These are phyloP conservation scores for Carallia brachiata DNA, from an alignment of 345 rosid species.

Conservation along the genomic window DNA sequence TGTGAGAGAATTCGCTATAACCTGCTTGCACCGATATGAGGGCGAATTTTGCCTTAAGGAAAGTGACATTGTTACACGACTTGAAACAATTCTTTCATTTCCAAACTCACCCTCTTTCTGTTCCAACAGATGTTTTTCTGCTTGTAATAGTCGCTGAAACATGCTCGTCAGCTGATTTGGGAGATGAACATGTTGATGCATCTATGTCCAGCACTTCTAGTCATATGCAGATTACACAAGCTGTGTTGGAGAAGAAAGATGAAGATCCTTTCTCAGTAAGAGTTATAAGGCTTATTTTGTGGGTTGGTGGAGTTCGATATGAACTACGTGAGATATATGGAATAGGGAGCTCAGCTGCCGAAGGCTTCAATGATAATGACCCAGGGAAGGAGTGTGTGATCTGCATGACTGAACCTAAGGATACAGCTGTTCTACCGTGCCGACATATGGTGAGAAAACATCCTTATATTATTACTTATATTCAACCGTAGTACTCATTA, in stretches of 20 bases:
- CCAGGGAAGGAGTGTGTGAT: conserved; percentile 82
- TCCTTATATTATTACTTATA: conserved; percentile 5
- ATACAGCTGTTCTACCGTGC: conserved; percentile 84
- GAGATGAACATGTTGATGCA: conserved; percentile 21
- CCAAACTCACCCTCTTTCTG: too few relatives aligned
- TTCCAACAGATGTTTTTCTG: too few relatives aligned
- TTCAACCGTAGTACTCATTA: neutral
- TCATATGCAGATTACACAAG: conserved; percentile 80
- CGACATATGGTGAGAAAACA: conserved; percentile 73
- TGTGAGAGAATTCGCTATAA: too few relatives aligned
- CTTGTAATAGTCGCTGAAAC: conserved; percentile 82
- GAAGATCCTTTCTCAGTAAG: conserved; percentile 55
- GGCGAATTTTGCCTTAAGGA: too few relatives aligned
- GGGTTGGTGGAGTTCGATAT: conserved; percentile 73
- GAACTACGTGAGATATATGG: conserved; percentile 82
- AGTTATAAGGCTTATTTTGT: conserved; percentile 75
- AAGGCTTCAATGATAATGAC: conserved; percentile 52
- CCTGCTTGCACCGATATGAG: too few relatives aligned
- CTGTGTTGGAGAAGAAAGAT: conserved; percentile 55
- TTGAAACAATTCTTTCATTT: too few relatives aligned
- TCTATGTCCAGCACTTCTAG: conserved; percentile 35
- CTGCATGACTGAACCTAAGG: conserved; percentile 93
- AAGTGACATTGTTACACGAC: too few relatives aligned
- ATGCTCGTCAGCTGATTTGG: conserved; percentile 28
- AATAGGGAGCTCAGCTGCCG: conserved; percentile 54